A percentile compares a stretch with the other conserved stretches of the same genome.
phyloP scores from a whole-genome alignment of 192 early-diverging fungal genomes.

The Thoreauomyces humboldtii region DNA sequence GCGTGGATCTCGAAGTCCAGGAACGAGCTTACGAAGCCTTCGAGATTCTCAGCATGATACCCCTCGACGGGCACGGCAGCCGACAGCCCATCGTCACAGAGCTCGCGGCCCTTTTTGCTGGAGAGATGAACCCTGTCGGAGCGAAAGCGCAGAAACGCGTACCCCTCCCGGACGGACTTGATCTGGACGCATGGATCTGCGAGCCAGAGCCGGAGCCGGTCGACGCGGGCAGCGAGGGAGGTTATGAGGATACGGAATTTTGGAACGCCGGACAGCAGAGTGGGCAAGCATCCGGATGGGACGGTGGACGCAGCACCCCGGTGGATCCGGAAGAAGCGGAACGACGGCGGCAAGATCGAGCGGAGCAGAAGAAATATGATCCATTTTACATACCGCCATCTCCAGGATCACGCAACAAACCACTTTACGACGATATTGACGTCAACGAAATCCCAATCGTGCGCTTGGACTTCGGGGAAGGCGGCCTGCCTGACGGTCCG shows the following conservation, averaged over 20 bases:
- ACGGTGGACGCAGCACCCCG: constrained; percentile 18
- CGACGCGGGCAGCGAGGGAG: constrained; percentile 18
- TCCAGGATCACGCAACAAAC: constrained; percentile 27
- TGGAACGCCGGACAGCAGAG: constrained; percentile 4
- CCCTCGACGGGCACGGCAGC: neutral
- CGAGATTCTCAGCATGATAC: neutral
- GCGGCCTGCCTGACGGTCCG: neutral
- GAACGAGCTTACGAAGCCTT: constrained; percentile 41
- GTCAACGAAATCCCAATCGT: constrained; percentile 84
- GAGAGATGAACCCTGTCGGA: constrained; percentile 89
- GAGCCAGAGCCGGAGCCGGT: constrained; percentile 61
- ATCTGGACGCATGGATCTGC: constrained; percentile 79
- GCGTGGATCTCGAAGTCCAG: constrained; percentile 74
- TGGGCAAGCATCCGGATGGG: constrained; percentile 25
- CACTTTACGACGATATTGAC: constrained; percentile 56
- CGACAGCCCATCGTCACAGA: neutral
- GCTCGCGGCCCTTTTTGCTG: constrained; percentile 51
- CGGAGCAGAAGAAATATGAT: constrained; percentile 54
- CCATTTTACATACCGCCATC: constrained; percentile 63
- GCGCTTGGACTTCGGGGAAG: constrained; percentile 36
- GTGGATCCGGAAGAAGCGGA: neutral
- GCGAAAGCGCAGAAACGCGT: constrained; percentile 87
- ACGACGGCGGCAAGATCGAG: constrained; percentile 21
- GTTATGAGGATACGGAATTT: constrained; percentile 30
- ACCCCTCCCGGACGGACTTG: constrained; percentile 80